phyloP scores from a whole-genome alignment of 176 grass and related monocot genomes.

The Raddia distichophylla region DNA sequence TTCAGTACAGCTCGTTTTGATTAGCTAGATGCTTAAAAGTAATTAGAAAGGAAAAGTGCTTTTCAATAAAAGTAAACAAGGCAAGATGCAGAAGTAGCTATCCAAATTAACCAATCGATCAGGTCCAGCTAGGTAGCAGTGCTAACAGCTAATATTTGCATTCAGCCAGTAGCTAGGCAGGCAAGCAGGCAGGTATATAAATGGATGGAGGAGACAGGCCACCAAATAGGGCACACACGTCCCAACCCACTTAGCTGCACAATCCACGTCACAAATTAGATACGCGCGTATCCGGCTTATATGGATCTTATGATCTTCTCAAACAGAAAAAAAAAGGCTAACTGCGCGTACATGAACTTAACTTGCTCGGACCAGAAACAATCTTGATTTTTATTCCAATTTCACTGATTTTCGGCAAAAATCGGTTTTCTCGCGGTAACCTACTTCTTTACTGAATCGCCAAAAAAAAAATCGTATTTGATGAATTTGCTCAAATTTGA shows the following conservation, averaged over 20 bases:
- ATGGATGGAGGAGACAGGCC: conserved; percentile 7
- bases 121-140: background rate
- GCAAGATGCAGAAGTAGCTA: background rate
- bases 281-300: background rate
- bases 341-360: too few species aligned
- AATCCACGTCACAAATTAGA: conserved; percentile 25
- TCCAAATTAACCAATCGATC: background rate
- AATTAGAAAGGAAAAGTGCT: background rate
- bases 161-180: background rate
- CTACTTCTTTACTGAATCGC: too few species aligned
- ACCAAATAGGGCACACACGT: conserved; percentile 18
- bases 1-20: background rate
- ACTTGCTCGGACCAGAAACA: too few species aligned
- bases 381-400: too few species aligned
- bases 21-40: background rate
- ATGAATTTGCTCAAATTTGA: too few species aligned
- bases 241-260: conserved; percentile 30
- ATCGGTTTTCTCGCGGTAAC: too few species aligned
- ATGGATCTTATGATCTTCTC: background rate
- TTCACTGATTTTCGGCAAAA: too few species aligned
- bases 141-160: conserved; percentile 1
- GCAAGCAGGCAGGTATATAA: background rate
- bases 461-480: too few species aligned
- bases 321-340: too few species aligned
- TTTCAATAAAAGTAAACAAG: background rate